These are phyloP conservation scores for Tephrocybe sp. DNA, from an alignment of 768 basidiomycete genomes.

Conservation along the genomic window DNA sequence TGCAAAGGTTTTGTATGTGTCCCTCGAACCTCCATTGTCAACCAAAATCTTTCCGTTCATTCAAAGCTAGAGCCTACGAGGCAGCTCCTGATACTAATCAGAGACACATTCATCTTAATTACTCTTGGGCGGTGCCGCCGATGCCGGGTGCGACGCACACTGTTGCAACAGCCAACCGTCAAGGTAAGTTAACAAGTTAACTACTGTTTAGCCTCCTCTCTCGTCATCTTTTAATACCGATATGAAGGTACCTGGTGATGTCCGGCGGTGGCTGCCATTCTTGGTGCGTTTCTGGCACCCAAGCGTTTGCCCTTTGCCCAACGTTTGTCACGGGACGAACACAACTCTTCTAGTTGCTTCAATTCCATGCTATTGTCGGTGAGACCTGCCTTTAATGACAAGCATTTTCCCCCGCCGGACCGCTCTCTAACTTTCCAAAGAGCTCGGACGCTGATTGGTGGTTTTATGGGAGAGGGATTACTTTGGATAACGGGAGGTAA, in stretches of 20 bases:
- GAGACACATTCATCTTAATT: too few relatives aligned
- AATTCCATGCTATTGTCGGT: neutral
- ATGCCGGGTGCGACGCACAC: too few relatives aligned
- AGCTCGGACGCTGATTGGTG: constrained; percentile 1
- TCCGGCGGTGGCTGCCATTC: neutral
- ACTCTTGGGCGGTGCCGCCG: too few relatives aligned
- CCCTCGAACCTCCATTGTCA: too few relatives aligned
- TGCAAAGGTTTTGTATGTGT: too few relatives aligned
- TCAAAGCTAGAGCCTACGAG: too few relatives aligned
- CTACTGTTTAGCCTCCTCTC: neutral
- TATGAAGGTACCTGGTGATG: constrained; percentile 1
- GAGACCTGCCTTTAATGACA: constrained; percentile 7
- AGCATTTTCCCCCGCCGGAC: neutral
- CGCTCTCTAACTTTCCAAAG: neutral
- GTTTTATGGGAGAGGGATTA: constrained; percentile 1
- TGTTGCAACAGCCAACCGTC: neutral
- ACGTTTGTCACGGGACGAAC: constrained; percentile 4
- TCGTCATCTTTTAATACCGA: neutral
- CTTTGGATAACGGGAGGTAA: constrained; percentile 1
- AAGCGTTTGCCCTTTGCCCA: constrained; percentile 9
- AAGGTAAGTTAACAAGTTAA: constrained; percentile 5
- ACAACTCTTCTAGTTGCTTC: neutral
- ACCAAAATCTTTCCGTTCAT: too few relatives aligned
- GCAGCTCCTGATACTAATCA: too few relatives aligned
- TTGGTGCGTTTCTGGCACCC: constrained; percentile 1